Base-by-base conservation (phyloP, 129 eudicot species). In the Kitagawia praeruptora region DNA sequence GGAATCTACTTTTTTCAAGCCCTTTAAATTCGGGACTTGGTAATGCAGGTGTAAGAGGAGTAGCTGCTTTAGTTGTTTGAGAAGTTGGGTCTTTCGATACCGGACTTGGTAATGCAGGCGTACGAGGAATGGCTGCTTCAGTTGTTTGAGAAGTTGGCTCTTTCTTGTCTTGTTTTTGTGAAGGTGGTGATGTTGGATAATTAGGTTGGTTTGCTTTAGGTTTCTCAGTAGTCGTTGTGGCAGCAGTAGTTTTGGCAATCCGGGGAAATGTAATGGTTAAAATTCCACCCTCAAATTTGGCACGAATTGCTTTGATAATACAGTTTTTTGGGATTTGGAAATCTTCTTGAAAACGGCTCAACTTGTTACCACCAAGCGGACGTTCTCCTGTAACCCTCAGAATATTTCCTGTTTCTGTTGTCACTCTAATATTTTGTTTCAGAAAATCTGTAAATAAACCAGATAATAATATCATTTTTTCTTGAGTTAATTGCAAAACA, bases 281-380 rank as follows among this genome's bases (percentile, higher is more conserved):
- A 48, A 81, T 81, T 49, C 92, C 98, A 25, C 83, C 87, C 45
- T 87, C 91, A 48, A 88, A 84, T 75, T 76, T 87, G 67, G 92
- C 93, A 48, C 87, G 93, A 77, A 83, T 76, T 4, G 85, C 87
- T 41, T 51, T 81, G 73, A 82, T 73, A 13, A 80, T 85, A 27
- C 92, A 84, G 21, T 87, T 79, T 70, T 84, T 86, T 0, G 97
- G 93, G 46, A 85, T 87, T 51, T 66, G 79, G 47, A 71, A 88
- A 82, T 88, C 90, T 61, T 91, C 88, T 46, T 81, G 89, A 70
- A 93, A 93, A 7, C 96, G 88, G 81, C 87, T 89, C 92, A 90
- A 88, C 86, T 84, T 93, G 86, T 91, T 91, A 8, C 86, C 90
- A 1, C 78, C 75, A 41, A 85, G n/a, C 56, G 79, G 80, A n/a